Conservation (phyloP, 2,329 filamentous ascomycete genomes). For the Paradendryphiella salina region DNA sequence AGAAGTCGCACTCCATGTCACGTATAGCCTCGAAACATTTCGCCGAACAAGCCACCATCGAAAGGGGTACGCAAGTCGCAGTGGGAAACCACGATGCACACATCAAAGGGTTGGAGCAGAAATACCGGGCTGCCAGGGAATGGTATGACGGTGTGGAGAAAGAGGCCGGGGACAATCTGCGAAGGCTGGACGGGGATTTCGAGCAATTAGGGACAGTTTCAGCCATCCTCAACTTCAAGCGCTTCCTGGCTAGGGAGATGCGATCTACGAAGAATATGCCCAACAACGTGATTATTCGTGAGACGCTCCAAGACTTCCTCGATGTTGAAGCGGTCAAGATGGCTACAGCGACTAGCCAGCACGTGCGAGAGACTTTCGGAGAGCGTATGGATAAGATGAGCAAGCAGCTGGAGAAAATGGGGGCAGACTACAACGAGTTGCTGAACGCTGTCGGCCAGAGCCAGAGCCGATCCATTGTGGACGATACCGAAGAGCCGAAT, state of each 20-base stretch:
- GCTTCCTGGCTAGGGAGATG: constrained; percentile 47
- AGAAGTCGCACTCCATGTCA: constrained; percentile 69
- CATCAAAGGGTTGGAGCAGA: constrained; percentile 70
- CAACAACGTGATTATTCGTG: constrained; percentile 28
- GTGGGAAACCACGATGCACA: constrained; percentile 81
- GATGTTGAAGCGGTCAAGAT: constrained; percentile 72
- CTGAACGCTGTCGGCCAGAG: constrained; percentile 51
- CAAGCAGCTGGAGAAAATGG: constrained; percentile 48
- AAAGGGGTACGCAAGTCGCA: constrained; percentile 79
- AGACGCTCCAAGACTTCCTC: constrained; percentile 60
- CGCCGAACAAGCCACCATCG: constrained; percentile 73
- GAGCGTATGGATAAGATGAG: constrained; percentile 53
- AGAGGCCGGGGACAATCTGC: constrained; percentile 67
- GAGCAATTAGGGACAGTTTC: constrained; percentile 65
- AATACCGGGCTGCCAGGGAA: constrained; percentile 69
- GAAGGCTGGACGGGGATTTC: constrained; percentile 70
- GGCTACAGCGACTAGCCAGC: constrained; percentile 69
- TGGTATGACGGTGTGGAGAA: constrained; percentile 70
- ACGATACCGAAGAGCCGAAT: constrained; percentile 64
- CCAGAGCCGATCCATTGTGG: constrained; percentile 57
- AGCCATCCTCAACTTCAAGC: constrained; percentile 67
- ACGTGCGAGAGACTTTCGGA: constrained; percentile 66
- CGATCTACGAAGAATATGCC: constrained; percentile 34
- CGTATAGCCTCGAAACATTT: constrained; percentile 66
- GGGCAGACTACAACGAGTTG: constrained; percentile 51